Base-by-base conservation (phyloP, 495 filamentous ascomycete genomes). In the Penicillium simplicissimum region DNA sequence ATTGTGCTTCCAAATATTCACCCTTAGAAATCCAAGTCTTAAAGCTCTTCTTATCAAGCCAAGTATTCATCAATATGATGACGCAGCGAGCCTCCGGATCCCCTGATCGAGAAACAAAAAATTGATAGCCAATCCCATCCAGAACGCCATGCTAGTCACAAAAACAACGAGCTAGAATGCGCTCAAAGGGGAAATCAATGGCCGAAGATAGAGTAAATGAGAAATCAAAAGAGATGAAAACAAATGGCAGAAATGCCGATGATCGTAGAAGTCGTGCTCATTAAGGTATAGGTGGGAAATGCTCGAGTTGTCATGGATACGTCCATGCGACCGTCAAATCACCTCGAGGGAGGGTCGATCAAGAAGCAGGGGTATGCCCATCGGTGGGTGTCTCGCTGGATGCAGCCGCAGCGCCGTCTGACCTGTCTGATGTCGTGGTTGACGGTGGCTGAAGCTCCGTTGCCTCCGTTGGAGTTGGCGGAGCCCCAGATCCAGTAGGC, bases 191-290 rank as follows among this genome's bases (percentile, higher is more conserved):
- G 9, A 45, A 45, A 45, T 15, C 17, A 45, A 45, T 31, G 28
- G 28, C 28, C 6, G 28, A 31, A 31, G 28, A 31, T 5, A 31
- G 28, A 31, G 28, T 6, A 31, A 31, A 31, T 7, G 17, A 45
- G 9, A 45, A 45, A 45, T 8, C 17, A 45, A 45, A 45, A 21
- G 8, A 8, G 14, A 45, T 4, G 8, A 21, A 45, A 45, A 21
- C 19, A 45, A 45, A 43, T 11, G 3, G 19, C 42, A 45, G 17
- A 23, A 10, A 23, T 45, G 42, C 40, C 8, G 17, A 19, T 45
- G 54, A 48, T 67, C 65, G 55, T 67, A 36, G 21, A 49, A 61
- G 61, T 67, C 64, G 59, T 67, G 54, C 40, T 67, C 65, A 61
- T 63, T 60, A 64, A 38, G 25, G 25, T 25, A 14, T 25, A 34